phyloP scores from a whole-genome alignment of 106 monocot genomes.

The Phalaenopsis equestris region DNA sequence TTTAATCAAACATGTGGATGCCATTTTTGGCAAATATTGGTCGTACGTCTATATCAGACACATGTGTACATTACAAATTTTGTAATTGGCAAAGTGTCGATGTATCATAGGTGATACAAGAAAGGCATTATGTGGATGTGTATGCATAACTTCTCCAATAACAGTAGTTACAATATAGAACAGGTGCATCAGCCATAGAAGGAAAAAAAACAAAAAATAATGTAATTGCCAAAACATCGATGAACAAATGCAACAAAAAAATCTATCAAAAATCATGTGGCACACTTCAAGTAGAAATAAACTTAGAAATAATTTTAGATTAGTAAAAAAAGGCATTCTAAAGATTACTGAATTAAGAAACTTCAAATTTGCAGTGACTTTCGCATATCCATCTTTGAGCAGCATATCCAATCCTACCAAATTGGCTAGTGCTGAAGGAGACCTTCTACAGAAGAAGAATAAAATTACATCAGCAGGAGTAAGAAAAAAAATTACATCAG shows the following conservation, averaged over 20 bases:
- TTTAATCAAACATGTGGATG: no score
- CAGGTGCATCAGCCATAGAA: background rate
- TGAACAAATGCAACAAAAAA: slow-evolving; percentile 1
- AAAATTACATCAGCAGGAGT: slow-evolving; percentile 5
- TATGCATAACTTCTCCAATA: background rate
- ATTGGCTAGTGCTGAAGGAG: slow-evolving; percentile 67
- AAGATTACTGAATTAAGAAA: slow-evolving; percentile 73
- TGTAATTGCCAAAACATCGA: background rate
- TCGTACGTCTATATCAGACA: no score
- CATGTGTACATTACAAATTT: no score
- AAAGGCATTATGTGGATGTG: background rate
- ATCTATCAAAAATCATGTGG: background rate
- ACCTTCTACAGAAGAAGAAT: slow-evolving; percentile 44
- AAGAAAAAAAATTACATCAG: slow-evolving; percentile 1
- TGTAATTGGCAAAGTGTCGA: no score
- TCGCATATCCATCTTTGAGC: slow-evolving; percentile 81
- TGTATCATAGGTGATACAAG: background rate
- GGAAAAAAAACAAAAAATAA: background rate
- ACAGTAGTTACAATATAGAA: background rate
- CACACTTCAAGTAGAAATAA: background rate
- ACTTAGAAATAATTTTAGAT: background rate
- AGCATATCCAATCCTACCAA: slow-evolving; percentile 51
- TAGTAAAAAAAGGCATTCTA: background rate
- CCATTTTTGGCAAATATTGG: no score
- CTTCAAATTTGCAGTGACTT: slow-evolving; percentile 71